Percentiles rank a stretch among this genome's conserved stretches.
phyloP scores from a whole-genome alignment of 2,329 filamentous ascomycete genomes.

The Calonectria hongkongensis region DNA sequence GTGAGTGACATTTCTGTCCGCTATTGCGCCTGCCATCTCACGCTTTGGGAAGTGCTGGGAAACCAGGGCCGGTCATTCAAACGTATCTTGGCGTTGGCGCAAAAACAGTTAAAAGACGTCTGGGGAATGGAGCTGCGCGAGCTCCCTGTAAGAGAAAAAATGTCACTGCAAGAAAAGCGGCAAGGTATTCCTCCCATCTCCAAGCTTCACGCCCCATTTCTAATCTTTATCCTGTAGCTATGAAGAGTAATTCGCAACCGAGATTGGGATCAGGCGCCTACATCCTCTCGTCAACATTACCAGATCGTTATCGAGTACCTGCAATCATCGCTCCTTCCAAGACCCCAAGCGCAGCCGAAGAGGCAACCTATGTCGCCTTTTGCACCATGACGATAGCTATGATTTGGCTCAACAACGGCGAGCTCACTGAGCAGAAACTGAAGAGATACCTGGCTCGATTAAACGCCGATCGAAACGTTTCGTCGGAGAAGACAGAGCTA shows the following conservation, averaged over 20 bases:
- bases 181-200: conserved; percentile 72
- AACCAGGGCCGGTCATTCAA: conserved; percentile 83
- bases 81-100: conserved; percentile 84
- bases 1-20: conserved; percentile 57
- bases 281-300: conserved; percentile 85
- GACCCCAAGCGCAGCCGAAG: conserved; percentile 78
- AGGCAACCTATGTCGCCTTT: conserved; percentile 87
- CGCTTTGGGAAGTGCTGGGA: conserved; percentile 78
- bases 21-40: conserved; percentile 31
- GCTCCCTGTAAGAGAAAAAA: conserved; percentile 86
- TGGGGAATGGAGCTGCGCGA: conserved; percentile 98
- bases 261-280: conserved; percentile 81
- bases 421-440: conserved; percentile 85
- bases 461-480: conserved; percentile 85
- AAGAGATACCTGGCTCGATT: conserved; percentile 83
- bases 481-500: conserved; percentile 84
- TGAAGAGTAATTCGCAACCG: conserved; percentile 69
- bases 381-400: conserved; percentile 88
- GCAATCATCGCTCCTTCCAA: conserved; percentile 81
- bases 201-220: not conserved
- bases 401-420: conserved; percentile 83
- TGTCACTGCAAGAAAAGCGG: conserved; percentile 85
- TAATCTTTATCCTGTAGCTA: conserved; percentile 57
- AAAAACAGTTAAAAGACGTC: conserved; percentile 79
- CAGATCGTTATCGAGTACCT: conserved; percentile 78